Conservation (phyloP, 2,329 filamentous ascomycete genomes). For the Exophiala viscosa region DNA sequence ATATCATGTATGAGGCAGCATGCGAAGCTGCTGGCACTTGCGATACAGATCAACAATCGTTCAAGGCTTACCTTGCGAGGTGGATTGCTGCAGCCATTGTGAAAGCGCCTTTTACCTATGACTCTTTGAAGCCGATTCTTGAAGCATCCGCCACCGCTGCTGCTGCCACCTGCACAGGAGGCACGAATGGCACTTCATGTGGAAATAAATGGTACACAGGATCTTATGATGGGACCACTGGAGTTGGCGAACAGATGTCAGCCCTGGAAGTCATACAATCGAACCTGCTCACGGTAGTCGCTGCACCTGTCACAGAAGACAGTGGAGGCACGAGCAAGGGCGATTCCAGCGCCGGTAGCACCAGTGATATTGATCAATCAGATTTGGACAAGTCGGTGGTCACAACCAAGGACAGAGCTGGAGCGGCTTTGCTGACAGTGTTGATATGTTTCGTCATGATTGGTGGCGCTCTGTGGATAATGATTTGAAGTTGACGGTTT, state of each 20-base stretch:
- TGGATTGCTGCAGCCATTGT: constrained; percentile 58
- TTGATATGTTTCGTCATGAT: constrained; percentile 24
- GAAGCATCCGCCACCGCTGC: constrained; percentile 52
- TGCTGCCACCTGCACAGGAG: constrained; percentile 52
- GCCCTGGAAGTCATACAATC: constrained; percentile 58
- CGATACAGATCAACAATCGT: constrained; percentile 61
- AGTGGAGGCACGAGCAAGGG: constrained; percentile 59
- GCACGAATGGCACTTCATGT: constrained; percentile 41
- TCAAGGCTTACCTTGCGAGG: constrained; percentile 63
- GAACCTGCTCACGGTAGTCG: constrained; percentile 43
- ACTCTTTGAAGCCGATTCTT: constrained; percentile 52
- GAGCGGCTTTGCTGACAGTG: constrained; percentile 36
- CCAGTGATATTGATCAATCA: constrained; percentile 20
- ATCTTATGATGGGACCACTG: constrained; percentile 35
- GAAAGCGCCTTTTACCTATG: constrained; percentile 54
- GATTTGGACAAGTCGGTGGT: constrained; percentile 27
- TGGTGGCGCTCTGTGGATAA: constrained; percentile 29
- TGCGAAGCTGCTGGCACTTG: constrained; percentile 56
- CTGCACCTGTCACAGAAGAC: constrained; percentile 42
- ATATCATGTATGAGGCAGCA: constrained; percentile 57
- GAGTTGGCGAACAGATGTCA: constrained; percentile 42
- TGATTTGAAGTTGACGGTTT: constrained; percentile 9
- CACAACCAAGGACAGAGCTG: constrained; percentile 36
- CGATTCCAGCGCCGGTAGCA: constrained; percentile 41
- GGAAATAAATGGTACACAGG: constrained; percentile 40